Conservation (phyloP, 2,329 filamentous ascomycete species). For the Aspergillus hortae region DNA sequence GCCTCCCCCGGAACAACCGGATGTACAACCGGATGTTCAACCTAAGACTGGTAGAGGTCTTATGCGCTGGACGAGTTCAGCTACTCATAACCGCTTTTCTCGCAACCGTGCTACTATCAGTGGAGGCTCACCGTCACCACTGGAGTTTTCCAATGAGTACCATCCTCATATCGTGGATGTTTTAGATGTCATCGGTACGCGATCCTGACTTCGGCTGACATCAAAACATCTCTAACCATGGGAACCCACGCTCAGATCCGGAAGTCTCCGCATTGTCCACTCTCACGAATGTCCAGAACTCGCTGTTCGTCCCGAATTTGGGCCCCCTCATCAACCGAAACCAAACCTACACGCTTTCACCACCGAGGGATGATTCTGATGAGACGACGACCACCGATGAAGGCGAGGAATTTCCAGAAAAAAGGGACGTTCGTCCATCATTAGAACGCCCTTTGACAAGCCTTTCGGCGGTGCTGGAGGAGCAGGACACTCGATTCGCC, state of each 20-base stretch:
- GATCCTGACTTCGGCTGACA: conserved; percentile 10
- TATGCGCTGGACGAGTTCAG: conserved; percentile 32
- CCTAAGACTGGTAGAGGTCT: conserved; percentile 16
- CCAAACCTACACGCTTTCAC: conserved; percentile 72
- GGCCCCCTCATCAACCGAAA: conserved; percentile 70
- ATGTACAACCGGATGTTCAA: conserved; percentile 15
- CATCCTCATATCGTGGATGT: conserved; percentile 62
- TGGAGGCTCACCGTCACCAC: conserved; percentile 15
- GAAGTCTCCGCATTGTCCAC: conserved; percentile 80
- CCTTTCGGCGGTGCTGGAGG: conserved; percentile 65
- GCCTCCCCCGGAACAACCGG: conserved; percentile 13
- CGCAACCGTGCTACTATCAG: conserved; percentile 33
- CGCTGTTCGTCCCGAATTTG: conserved; percentile 79
- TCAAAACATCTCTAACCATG: background rate
- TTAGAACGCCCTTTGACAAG: conserved; percentile 46
- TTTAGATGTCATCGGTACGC: conserved; percentile 64
- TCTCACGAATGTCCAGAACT: conserved; percentile 86
- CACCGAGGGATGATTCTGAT: conserved; percentile 34
- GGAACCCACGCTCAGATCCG: conserved; percentile 55
- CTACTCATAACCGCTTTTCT: conserved; percentile 27
- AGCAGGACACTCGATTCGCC: conserved; percentile 70
- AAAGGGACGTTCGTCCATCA: conserved; percentile 24
- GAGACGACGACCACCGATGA: conserved; percentile 25
- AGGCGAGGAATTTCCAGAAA: conserved; percentile 21
- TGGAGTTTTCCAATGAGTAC: conserved; percentile 46